Conservation (phyloP, 2,329 filamentous ascomycete genomes). For the Xylaria hypoxylon region DNA sequence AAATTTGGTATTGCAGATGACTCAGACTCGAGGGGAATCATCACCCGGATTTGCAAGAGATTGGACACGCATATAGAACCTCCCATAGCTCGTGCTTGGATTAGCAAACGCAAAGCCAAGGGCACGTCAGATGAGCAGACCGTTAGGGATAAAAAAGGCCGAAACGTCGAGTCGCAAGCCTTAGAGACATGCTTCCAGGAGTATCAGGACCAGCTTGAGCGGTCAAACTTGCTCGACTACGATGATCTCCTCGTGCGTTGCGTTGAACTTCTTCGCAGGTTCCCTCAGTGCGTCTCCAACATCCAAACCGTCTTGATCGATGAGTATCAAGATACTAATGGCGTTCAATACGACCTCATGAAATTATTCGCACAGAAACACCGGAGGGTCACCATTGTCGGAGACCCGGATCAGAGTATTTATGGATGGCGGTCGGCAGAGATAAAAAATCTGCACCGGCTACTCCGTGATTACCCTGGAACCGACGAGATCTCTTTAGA, state of each 20-base stretch:
- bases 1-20: slow-evolving; percentile 94
- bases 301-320: slow-evolving; percentile 93
- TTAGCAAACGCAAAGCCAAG: slow-evolving; percentile 74
- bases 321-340: slow-evolving; percentile 97
- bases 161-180: slow-evolving; percentile 68
- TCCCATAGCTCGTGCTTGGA: slow-evolving; percentile 76
- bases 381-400: slow-evolving; percentile 90
- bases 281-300: slow-evolving; percentile 86
- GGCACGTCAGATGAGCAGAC: slow-evolving; percentile 56
- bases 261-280: slow-evolving; percentile 77
- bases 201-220: slow-evolving; percentile 80
- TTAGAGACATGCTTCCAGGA: slow-evolving; percentile 72
- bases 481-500: slow-evolving; percentile 87
- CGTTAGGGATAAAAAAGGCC: slow-evolving; percentile 59
- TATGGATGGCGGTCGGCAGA: slow-evolving; percentile 96
- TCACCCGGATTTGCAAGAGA: slow-evolving; percentile 86
- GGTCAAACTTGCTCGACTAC: slow-evolving; percentile 89
- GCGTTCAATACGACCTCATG: slow-evolving; percentile 96
- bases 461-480: slow-evolving; percentile 80
- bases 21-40: slow-evolving; percentile 80
- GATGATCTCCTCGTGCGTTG: slow-evolving; percentile 91
- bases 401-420: slow-evolving; percentile 97
- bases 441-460: slow-evolving; percentile 84
- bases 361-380: slow-evolving; percentile 79
- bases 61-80: slow-evolving; percentile 76